Base-by-base conservation (phyloP, 768 basidiomycete genomes). In the Russula sp. region DNA sequence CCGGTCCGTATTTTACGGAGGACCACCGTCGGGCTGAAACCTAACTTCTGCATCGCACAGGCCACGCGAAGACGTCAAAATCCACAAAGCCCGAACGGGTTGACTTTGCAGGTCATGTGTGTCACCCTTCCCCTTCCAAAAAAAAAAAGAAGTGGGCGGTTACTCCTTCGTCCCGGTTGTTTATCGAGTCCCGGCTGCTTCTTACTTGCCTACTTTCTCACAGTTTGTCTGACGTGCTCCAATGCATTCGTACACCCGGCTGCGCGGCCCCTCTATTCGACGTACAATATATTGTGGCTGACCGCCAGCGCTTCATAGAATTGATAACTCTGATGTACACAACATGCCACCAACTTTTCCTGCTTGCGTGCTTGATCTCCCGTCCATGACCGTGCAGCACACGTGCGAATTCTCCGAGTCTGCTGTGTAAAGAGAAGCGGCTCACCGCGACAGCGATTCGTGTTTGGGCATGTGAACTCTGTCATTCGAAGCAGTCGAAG, bases 11-110 rank as follows among this genome's bases (percentile, higher is more conserved):
- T 27, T 27, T 27, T 27, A 27, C 27, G 27, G 27, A 2, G 27
- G 2, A 27, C 27, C 27, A 27, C 27, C 27, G 27, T 27, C 27
- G 27, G 27, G 27, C 27, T 27, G 27, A 27, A 2, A 27, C 27
- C 20, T 13, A 40, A 49, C 39, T 50, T 22, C 57, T 48, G 42
- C 0, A 42, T 51, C 27, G 10, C 44, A 61, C 68, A 79, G 81
- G 54, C 80, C 80, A 37, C 73, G 87, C 68, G 94, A 98, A 75
- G 88, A 93, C 40, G 86, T 98, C 70, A 96, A 93, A 77, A 93
- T 98, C 47, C 79, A 91, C 73, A 95, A 93, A 74, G 91, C 82
- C 27, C 75, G 78, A 59, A 71, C 32, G 20, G 47, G 7, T 40
- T 45, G 18, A 27, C 35, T 16, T 5, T n/a, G 27, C 8, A 39